These are phyloP conservation scores for Stephania cephalantha DNA, from an alignment of 164 flowering plant species.

Conservation along the genomic window DNA sequence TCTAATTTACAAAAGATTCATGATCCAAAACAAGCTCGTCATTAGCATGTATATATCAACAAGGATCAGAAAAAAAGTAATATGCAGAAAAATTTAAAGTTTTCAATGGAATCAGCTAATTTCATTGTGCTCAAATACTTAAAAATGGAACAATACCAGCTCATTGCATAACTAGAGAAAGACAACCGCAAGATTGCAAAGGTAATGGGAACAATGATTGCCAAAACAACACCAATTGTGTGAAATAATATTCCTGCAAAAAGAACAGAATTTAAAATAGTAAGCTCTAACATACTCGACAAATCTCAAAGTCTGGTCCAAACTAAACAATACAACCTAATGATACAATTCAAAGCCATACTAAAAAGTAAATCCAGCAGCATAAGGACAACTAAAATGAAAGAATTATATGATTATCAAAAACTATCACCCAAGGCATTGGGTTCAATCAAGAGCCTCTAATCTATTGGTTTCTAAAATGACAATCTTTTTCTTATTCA, in stretches of 20 bases:
- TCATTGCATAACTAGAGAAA: constrained; percentile 68
- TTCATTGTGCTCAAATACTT: not conserved
- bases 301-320: not conserved
- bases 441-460: too few relatives aligned
- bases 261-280: constrained; percentile 11
- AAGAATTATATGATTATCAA: not conserved
- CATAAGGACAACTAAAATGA: not conserved
- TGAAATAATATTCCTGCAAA: constrained; percentile 70
- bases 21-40: not conserved
- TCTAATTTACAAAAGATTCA: not conserved
- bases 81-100: not conserved
- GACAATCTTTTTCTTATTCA: too few relatives aligned
- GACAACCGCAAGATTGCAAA: constrained; percentile 63
- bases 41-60: not conserved
- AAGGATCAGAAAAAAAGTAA: not conserved
- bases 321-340: not conserved
- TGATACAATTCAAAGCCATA: not conserved
- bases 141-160: constrained; percentile 47
- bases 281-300: not conserved
- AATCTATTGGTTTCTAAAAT: too few relatives aligned
- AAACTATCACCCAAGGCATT: not conserved
- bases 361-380: not conserved
- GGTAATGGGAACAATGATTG: constrained; percentile 49
- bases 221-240: constrained; percentile 51
- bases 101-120: not conserved